phyloP scores from a whole-genome alignment of 2,329 filamentous ascomycete genomes.

The Sclerotinia subarctica region DNA sequence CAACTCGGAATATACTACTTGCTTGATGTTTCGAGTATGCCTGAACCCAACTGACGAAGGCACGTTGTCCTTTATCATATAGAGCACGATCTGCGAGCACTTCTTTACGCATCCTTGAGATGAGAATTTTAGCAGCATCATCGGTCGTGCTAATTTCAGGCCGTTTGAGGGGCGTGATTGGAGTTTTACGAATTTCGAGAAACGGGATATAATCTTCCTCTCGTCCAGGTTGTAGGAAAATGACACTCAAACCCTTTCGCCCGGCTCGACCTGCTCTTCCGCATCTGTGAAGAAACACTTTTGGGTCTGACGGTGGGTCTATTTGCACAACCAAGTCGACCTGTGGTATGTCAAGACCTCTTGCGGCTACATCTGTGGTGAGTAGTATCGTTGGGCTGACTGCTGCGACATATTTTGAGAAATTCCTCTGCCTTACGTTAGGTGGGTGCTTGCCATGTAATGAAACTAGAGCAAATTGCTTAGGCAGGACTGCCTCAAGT shows the following conservation, averaged over 20 bases:
- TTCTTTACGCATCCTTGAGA: constrained; percentile 58
- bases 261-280: constrained; percentile 89
- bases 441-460: constrained; percentile 90
- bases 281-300: constrained; percentile 91
- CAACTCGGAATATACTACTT: constrained; percentile 80
- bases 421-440: constrained; percentile 85
- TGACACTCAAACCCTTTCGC: constrained; percentile 76
- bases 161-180: constrained; percentile 61
- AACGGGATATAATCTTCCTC: constrained; percentile 92
- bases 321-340: constrained; percentile 90
- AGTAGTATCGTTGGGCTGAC: constrained; percentile 76
- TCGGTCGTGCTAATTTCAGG: constrained; percentile 57
- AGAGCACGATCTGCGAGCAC: constrained; percentile 50
- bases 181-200: constrained; percentile 81
- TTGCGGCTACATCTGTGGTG: constrained; percentile 87
- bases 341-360: constrained; percentile 86
- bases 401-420: constrained; percentile 72
- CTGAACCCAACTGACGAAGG: constrained; percentile 90
- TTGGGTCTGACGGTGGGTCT: constrained; percentile 82
- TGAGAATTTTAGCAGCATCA: constrained; percentile 56
- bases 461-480: constrained; percentile 67
- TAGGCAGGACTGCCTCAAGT: constrained; percentile 68
- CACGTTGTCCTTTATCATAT: constrained; percentile 85
- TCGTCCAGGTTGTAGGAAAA: constrained; percentile 77
- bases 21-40: constrained; percentile 90